A percentile compares a stretch with the other conserved stretches of the same genome.
phyloP scores from a whole-genome alignment of 202 grass and related monocot genomes.

The Hordeum pubiflorum region DNA sequence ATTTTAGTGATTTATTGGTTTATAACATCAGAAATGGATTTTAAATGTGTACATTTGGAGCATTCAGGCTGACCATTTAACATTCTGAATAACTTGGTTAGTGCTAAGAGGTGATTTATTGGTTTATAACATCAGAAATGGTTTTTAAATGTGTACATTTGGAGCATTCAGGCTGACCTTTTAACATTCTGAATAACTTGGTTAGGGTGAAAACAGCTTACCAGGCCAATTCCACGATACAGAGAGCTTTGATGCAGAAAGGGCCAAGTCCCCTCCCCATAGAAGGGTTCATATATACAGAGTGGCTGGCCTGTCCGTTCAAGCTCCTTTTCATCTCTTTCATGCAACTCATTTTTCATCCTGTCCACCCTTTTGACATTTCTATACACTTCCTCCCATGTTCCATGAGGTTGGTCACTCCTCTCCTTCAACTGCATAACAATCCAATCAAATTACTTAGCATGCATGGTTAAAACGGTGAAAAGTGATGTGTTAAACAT shows the following conservation, averaged over 20 bases:
- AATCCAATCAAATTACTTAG: constrained; percentile 19
- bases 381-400: constrained; percentile 98
- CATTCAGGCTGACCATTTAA: not conserved
- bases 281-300: constrained; percentile 98
- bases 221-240: constrained; percentile 94
- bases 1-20: not conserved
- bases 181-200: not conserved
- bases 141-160: no score
- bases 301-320: constrained; percentile 90
- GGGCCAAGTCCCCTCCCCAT: constrained; percentile 85
- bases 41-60: not conserved
- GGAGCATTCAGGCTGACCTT: no score
- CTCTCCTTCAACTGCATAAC: constrained; percentile 84
- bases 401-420: constrained; percentile 77
- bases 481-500: constrained; percentile 5
- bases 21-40: constrained; percentile 24
- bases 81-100: constrained; percentile 5
- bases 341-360: constrained; percentile 87
- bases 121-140: no score
- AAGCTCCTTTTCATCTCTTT: constrained; percentile 90
- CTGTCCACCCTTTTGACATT: constrained; percentile 90
- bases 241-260: constrained; percentile 84
- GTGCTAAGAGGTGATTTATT: not conserved
- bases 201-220: constrained; percentile 38
- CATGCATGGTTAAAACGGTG: not conserved